phyloP scores from a whole-genome alignment of 805 yeast species.

The Saccharomycopsis babjevae region DNA sequence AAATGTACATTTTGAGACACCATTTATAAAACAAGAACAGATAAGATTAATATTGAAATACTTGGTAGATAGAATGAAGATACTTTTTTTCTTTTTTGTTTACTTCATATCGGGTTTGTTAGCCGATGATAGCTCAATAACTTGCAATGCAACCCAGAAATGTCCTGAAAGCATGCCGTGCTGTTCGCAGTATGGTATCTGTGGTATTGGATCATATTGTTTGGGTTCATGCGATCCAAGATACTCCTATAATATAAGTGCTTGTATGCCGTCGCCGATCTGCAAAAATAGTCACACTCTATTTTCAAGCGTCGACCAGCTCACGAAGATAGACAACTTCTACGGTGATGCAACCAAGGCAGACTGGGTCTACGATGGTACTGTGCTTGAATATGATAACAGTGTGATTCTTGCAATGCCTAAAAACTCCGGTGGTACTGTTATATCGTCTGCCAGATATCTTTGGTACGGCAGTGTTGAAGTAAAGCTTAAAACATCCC shows the following conservation, averaged over 20 bases:
- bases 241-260: constrained; percentile 47
- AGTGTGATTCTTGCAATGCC: constrained; percentile 71
- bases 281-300: constrained; percentile 41
- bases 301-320: constrained; percentile 29
- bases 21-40: not conserved
- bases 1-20: too few species aligned
- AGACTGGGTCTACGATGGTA: constrained; percentile 62
- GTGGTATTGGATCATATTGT: constrained; percentile 73
- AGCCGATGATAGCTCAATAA: constrained; percentile 14
- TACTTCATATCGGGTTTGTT: not conserved
- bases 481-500: constrained; percentile 63
- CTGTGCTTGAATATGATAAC: constrained; percentile 43
- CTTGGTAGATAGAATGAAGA: not conserved
- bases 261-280: constrained; percentile 83
- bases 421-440: constrained; percentile 62
- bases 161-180: constrained; percentile 84
- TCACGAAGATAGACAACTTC: constrained; percentile 32
- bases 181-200: constrained; percentile 70
- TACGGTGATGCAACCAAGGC: constrained; percentile 61
- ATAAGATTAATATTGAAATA: not conserved
- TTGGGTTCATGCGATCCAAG: constrained; percentile 82
- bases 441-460: constrained; percentile 65
- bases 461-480: constrained; percentile 83
- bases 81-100: not conserved
- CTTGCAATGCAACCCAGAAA: constrained; percentile 41